phyloP scores from a whole-genome alignment of 768 basidiomycete genomes.

The Agrocybe praecox region DNA sequence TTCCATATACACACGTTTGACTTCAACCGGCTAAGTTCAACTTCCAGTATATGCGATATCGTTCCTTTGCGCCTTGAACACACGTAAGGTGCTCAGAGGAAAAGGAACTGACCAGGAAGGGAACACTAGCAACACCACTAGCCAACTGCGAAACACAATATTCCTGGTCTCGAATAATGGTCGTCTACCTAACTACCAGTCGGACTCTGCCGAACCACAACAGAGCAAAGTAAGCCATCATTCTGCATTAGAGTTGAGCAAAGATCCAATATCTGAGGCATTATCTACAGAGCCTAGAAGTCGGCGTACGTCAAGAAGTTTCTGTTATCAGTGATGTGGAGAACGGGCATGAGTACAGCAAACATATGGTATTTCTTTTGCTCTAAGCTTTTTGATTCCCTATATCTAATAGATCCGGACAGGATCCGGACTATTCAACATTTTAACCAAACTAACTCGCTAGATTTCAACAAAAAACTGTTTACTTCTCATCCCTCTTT shows the following conservation, averaged over 20 bases:
- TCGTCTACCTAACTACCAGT: background rate
- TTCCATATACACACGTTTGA: background rate
- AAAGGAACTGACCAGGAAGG: slow-evolving; percentile 48
- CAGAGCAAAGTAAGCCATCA: slow-evolving; percentile 8
- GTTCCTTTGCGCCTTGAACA: slow-evolving; percentile 52
- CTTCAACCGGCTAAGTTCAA: background rate
- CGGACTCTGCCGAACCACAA: background rate
- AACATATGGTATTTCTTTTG: slow-evolving; percentile 2
- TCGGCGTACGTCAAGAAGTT: slow-evolving; percentile 33
- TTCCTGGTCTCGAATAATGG: slow-evolving; percentile 25
- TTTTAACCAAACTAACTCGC: too few relatives aligned
- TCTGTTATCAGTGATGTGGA: slow-evolving; percentile 29
- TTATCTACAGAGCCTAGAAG: slow-evolving; percentile 28
- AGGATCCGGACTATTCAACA: too few relatives aligned
- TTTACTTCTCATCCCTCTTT: too few relatives aligned
- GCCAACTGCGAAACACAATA: slow-evolving; percentile 17
- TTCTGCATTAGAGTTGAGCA: background rate
- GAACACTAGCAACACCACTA: slow-evolving; percentile 19
- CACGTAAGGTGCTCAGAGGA: slow-evolving; percentile 51
- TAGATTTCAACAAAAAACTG: too few relatives aligned
- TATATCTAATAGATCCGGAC: too few relatives aligned
- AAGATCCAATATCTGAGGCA: background rate
- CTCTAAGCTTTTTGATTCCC: too few relatives aligned
- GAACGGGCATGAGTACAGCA: slow-evolving; percentile 3
- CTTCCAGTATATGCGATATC: slow-evolving; percentile 43